Evolutionary conservation across 371 early-diverging fungal species (phyloP).

Genomic region (Mortierella sp.): DNA sequence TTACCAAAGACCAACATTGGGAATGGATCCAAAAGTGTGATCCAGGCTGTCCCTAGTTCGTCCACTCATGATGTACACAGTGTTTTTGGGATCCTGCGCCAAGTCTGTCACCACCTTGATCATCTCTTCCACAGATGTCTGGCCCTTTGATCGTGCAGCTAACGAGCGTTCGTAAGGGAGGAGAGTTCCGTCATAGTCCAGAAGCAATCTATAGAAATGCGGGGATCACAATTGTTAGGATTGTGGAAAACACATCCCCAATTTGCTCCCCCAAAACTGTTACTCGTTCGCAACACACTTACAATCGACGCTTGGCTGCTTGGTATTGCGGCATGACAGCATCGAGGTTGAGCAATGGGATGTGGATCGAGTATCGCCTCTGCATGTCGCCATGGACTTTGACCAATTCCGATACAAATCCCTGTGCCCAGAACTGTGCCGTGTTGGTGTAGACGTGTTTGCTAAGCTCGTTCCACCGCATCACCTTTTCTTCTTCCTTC

Average conservation of each 20-base stretch:
- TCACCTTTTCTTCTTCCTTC: constrained; percentile 81
- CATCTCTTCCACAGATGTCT: constrained; percentile 74
- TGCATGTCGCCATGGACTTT: constrained; percentile 51
- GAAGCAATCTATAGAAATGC: too few relatives aligned
- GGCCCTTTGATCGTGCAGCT: too few relatives aligned
- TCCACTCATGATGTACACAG: constrained; percentile 91
- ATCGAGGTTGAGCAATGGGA: constrained; percentile 70
- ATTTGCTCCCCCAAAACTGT: too few relatives aligned
- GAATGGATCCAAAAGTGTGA: constrained; percentile 77
- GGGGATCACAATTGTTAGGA: too few relatives aligned
- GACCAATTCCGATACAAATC: constrained; percentile 75
- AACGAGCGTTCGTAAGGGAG: too few relatives aligned
- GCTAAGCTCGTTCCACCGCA: too few relatives aligned
- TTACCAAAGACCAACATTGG: constrained; percentile 80
- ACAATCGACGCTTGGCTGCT: constrained; percentile 77
- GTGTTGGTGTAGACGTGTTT: constrained; percentile 92
- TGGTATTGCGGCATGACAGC: constrained; percentile 62
- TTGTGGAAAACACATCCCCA: too few relatives aligned
- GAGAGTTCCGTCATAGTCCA: too few relatives aligned
- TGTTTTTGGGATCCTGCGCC: constrained; percentile 81
- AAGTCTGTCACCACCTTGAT: constrained; percentile 72
- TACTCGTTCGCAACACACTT: too few relatives aligned
- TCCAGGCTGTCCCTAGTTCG: constrained; percentile 80
- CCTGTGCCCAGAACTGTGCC: constrained; percentile 91
- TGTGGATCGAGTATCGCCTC: constrained; percentile 70